Conservation (phyloP, 2,329 filamentous ascomycete species). For the Paecilomyces sp. region DNA sequence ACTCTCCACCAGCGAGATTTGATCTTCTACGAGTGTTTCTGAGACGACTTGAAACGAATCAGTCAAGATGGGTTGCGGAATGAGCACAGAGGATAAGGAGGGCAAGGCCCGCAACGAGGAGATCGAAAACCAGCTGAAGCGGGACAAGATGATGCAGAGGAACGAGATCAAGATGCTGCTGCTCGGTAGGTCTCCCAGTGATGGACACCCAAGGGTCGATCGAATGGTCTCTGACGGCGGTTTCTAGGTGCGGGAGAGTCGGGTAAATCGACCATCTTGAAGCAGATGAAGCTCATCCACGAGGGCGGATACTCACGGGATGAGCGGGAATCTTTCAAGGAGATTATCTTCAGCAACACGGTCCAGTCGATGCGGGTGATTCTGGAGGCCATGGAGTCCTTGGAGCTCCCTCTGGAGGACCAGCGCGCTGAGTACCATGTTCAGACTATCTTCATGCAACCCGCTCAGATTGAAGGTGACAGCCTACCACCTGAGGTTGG, state of each 20-base stretch:
- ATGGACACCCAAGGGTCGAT: neutral
- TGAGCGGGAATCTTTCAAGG: constrained; percentile 62
- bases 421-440: constrained; percentile 94
- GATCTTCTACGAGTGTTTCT: neutral
- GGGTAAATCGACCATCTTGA: constrained; percentile 88
- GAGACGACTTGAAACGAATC: constrained; percentile 12
- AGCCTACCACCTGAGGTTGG: constrained; percentile 91
- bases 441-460: constrained; percentile 98
- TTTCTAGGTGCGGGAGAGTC: constrained; percentile 87
- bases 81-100: constrained; percentile 99
- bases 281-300: constrained; percentile 99
- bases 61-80: constrained; percentile 95
- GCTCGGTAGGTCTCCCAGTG: constrained; percentile 61
- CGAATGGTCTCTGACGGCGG: neutral
- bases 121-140: constrained; percentile 95
- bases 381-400: constrained; percentile 60
- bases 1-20: neutral
- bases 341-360: constrained; percentile 67
- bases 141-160: constrained; percentile 94
- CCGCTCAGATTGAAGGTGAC: constrained; percentile 91
- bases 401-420: constrained; percentile 78
- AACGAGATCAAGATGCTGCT: constrained; percentile 99
- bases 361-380: constrained; percentile 66
- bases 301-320: constrained; percentile 98
- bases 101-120: constrained; percentile 96